Percentiles rank a stretch among this genome's conserved stretches.
Evolutionary conservation across 1,284 basidiomycete genomes (phyloP).

Genomic region (Phellopilus nigrolimitatus): DNA sequence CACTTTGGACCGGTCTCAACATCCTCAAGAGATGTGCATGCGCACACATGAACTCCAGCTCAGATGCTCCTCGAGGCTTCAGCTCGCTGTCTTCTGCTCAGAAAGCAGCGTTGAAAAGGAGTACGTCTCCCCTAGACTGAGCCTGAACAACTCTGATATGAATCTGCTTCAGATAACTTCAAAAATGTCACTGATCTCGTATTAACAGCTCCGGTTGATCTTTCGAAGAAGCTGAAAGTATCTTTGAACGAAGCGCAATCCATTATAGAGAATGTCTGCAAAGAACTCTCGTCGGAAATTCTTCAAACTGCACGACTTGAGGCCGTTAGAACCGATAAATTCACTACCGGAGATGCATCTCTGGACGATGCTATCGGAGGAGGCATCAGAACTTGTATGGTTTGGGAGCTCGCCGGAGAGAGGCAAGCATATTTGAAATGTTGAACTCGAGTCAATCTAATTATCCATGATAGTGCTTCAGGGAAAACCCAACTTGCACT

Average conservation of each 20-base stretch:
- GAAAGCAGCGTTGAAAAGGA: conserved; percentile 10
- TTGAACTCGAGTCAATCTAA: not conserved
- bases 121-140: conserved; percentile 13
- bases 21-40: not conserved
- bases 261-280: conserved; percentile 46
- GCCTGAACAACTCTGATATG: not conserved
- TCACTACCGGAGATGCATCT: conserved; percentile 64
- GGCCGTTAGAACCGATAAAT: conserved; percentile 37
- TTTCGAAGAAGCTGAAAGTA: conserved; percentile 51
- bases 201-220: conserved; percentile 41
- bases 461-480: conserved; percentile 54
- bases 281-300: conserved; percentile 32
- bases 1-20: not conserved
- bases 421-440: conserved; percentile 45
- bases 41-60: conserved; percentile 6
- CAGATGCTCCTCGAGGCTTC: conserved; percentile 2
- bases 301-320: conserved; percentile 35
- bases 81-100: conserved; percentile 5
- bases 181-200: conserved; percentile 42
- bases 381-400: conserved; percentile 68
- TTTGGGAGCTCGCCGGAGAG: conserved; percentile 86
- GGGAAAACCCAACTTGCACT: conserved; percentile 87
- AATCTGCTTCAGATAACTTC: conserved; percentile 25
- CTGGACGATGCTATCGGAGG: conserved; percentile 70
- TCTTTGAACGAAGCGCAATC: conserved; percentile 42